Base-by-base conservation (phyloP, 257 asterid genomes). In the Nicotiana benthamiana region DNA sequence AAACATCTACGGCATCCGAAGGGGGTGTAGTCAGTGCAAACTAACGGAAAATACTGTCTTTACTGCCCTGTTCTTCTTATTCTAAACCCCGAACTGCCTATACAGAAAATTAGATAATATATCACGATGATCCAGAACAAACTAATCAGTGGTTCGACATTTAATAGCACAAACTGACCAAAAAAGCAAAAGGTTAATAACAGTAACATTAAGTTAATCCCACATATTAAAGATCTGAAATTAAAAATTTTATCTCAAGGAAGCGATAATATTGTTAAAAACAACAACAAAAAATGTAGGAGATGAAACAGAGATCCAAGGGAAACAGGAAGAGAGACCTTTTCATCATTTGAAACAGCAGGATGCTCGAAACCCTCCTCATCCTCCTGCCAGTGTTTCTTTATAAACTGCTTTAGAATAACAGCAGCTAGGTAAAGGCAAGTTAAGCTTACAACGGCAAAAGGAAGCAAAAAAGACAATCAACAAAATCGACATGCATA, bases 351-450 rank as follows among this genome's bases (percentile, higher is more conserved):
- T 27, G 91, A 87, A 87, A 91, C 97, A 81, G 90, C 85, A 81
- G 99, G 98, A 85, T 89, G 97, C 90, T 93, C 97, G 85, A 95
- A 95, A 83, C 86, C 89, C 83, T 91, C 98, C 60, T 90, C 98
- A 26, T 90, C 92, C 79, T 90, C 96, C 65, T 82, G 82, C 98
- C 99, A 95, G 83, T 95, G 98, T 84, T 91, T 95, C 92, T 85
- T 91, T 68, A 92, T 88, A 85, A 91, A 89, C 83, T 95, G 98
- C 93, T 93, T 93, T 79, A 95, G 88, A 86, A 95, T 85, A 81
- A 95, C 97, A 77, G 97, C 98, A 81, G 99, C 99, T 91, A 93
- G 89, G 98, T 95, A 72, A 75, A 83, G 64, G 68, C 70, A 62
- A 20, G 97, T 95, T 89, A 95, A 93, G 75, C 75, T 62, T 72